phyloP scores from a whole-genome alignment of 1,139 yeast genomes.

The Yamadazyma songkhlaensis region DNA sequence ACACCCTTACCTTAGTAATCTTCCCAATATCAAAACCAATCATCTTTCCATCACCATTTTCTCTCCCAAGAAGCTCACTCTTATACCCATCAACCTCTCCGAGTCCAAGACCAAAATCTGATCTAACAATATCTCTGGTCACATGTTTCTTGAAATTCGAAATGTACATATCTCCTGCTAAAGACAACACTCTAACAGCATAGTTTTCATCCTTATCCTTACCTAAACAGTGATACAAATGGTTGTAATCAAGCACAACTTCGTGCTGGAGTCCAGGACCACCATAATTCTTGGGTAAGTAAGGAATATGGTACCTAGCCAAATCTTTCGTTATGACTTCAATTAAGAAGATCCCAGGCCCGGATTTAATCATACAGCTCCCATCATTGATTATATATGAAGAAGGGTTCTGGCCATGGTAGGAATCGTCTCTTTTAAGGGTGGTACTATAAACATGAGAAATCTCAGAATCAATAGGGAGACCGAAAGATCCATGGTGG shows the following conservation, averaged over 20 bases:
- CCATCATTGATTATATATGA: slow-evolving; percentile 33
- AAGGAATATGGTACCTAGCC: slow-evolving; percentile 63
- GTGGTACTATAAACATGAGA: slow-evolving; percentile 27
- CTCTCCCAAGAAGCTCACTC: slow-evolving; percentile 42
- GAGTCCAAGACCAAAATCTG: slow-evolving; percentile 42
- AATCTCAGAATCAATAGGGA: slow-evolving; percentile 54
- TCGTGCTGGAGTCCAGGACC: slow-evolving; percentile 61
- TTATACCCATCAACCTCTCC: slow-evolving; percentile 44
- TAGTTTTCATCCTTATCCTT: slow-evolving; percentile 37
- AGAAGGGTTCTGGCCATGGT: slow-evolving; percentile 23
- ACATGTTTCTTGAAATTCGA: slow-evolving; percentile 25
- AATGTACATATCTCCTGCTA: slow-evolving; percentile 37
- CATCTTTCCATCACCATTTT: slow-evolving; percentile 17
- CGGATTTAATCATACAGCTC: slow-evolving; percentile 44
- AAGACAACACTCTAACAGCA: slow-evolving; percentile 47
- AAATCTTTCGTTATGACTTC: slow-evolving; percentile 65
- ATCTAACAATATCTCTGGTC: slow-evolving; percentile 19
- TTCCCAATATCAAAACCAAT: slow-evolving; percentile 30
- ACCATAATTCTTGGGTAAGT: slow-evolving; percentile 49
- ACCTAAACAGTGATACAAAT: slow-evolving; percentile 29
- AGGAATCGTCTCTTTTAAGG: slow-evolving; percentile 16
- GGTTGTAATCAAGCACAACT: slow-evolving; percentile 47
- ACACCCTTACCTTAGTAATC: slow-evolving; percentile 53
- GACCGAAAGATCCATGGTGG: slow-evolving; percentile 73
- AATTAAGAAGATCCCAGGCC: slow-evolving; percentile 68